Evolutionary conservation across 352 stramenopile species (phyloP).

Genomic region (Phytopythium mirpurense): DNA sequence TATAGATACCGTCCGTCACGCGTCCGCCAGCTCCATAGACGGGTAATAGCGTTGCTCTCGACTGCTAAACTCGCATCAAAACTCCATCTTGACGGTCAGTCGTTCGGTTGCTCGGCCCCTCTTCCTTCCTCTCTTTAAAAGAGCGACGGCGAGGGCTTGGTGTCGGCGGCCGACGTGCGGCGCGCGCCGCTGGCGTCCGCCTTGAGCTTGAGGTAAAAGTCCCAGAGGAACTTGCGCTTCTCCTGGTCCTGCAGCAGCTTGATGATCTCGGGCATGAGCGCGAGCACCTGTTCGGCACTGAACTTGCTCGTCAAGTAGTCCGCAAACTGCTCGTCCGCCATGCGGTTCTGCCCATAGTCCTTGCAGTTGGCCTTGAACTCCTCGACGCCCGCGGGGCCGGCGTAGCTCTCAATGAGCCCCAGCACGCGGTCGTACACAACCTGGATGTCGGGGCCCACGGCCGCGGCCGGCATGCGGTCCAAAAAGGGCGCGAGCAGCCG

Average conservation of each 20-base stretch:
- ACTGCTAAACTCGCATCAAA: background rate
- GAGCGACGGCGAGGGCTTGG: slow-evolving; percentile 48
- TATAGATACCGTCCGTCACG: too few relatives aligned
- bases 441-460: slow-evolving; percentile 72
- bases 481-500: slow-evolving; percentile 64
- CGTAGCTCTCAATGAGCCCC: slow-evolving; percentile 57
- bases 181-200: slow-evolving; percentile 22
- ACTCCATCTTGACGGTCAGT: slow-evolving; percentile 2
- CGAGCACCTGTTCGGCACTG: slow-evolving; percentile 57
- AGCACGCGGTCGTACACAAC: slow-evolving; percentile 84
- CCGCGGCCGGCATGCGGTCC: slow-evolving; percentile 68
- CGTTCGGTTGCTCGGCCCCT: too few relatives aligned
- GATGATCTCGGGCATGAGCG: slow-evolving; percentile 77
- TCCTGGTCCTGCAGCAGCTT: slow-evolving; percentile 77
- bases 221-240: slow-evolving; percentile 83
- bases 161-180: slow-evolving; percentile 15
- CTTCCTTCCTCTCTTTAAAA: too few relatives aligned
- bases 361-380: slow-evolving; percentile 87
- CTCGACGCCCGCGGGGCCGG: slow-evolving; percentile 50
- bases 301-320: slow-evolving; percentile 70
- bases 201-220: slow-evolving; percentile 77
- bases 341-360: slow-evolving; percentile 80
- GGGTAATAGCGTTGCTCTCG: too few relatives aligned
- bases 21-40: too few relatives aligned
- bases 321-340: slow-evolving; percentile 65